These are phyloP conservation scores for Claviceps spartinae DNA, from an alignment of 2,329 filamentous ascomycete genomes.

Conservation along the genomic window DNA sequence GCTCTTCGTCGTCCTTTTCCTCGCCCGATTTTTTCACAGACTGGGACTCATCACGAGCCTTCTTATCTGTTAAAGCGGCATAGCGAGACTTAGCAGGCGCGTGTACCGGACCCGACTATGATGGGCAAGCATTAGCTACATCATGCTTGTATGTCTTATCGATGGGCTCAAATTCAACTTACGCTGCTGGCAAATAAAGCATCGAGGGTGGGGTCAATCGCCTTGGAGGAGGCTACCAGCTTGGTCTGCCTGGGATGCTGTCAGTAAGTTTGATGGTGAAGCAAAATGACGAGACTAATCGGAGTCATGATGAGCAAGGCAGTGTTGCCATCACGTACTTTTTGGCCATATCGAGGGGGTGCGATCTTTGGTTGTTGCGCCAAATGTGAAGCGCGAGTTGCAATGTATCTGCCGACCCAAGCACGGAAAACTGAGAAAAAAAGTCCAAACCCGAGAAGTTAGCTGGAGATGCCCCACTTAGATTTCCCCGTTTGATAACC, in stretches of 20 bases:
- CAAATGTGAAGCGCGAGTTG: background rate
- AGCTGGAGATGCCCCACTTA: background rate
- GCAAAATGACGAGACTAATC: background rate
- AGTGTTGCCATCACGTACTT: constrained; percentile 8
- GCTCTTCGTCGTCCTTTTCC: constrained; percentile 18
- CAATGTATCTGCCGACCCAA: background rate
- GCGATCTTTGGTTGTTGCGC: background rate
- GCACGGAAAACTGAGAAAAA: background rate
- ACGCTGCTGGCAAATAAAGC: constrained; percentile 63
- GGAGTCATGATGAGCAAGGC: background rate
- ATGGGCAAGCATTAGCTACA: background rate
- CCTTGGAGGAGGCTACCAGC: constrained; percentile 34
- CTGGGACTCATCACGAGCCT: constrained; percentile 12
- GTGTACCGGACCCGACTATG: constrained; percentile 38
- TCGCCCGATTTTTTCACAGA: constrained; percentile 9
- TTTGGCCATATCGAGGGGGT: constrained; percentile 10
- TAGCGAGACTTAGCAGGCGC: constrained; percentile 33
- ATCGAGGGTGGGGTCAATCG: constrained; percentile 54
- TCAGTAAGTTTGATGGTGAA: constrained; percentile 9
- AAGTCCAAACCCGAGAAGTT: constrained; percentile 1
- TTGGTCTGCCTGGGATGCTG: constrained; percentile 20
- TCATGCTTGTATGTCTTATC: background rate
- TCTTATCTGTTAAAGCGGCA: constrained; percentile 21
- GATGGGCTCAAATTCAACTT: constrained; percentile 23
- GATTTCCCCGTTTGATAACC: background rate